phyloP scores from a whole-genome alignment of 2,329 filamentous ascomycete species.

The Lecanicillium sp. region DNA sequence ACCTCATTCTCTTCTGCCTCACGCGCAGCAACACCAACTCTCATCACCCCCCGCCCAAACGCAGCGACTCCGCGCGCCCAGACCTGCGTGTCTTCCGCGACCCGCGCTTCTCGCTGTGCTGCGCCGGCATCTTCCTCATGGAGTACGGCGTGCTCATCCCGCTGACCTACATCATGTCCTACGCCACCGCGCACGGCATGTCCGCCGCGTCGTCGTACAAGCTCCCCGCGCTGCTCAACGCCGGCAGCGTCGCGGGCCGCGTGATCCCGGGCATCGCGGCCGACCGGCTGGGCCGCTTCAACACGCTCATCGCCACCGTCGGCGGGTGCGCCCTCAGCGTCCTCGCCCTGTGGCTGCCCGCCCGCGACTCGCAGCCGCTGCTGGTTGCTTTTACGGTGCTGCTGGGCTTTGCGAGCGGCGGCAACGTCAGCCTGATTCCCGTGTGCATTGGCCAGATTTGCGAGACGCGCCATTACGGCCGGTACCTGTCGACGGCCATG shows the following conservation, averaged over 20 bases:
- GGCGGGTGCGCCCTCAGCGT: conserved; percentile 11
- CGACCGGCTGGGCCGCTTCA: conserved; percentile 45
- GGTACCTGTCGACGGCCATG: conserved; percentile 70
- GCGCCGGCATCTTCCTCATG: conserved; percentile 21
- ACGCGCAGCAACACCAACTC: conserved; percentile 1
- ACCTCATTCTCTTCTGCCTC: conserved; percentile 3
- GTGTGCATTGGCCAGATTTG: conserved; percentile 79
- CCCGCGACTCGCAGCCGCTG: too few relatives aligned
- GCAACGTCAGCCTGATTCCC: conserved; percentile 69
- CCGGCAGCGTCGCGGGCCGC: conserved; percentile 52
- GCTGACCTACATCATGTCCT: conserved; percentile 50
- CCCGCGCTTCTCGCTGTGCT: not conserved
- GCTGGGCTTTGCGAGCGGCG: conserved; percentile 75
- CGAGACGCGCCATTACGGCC: conserved; percentile 65
- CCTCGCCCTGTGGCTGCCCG: too few relatives aligned
- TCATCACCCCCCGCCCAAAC: conserved; percentile 6
- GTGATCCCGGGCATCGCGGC: conserved; percentile 46
- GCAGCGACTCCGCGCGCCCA: too few relatives aligned
- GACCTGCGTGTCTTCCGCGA: conserved; percentile 8
- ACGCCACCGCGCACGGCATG: conserved; percentile 45
- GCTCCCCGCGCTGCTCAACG: conserved; percentile 58
- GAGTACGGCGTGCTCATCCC: conserved; percentile 38
- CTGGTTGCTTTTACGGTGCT: conserved; percentile 61
- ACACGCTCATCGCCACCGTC: conserved; percentile 52
- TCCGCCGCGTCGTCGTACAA: conserved; percentile 51